Conservation (phyloP, 192 early-diverging fungal genomes). For the Thoreauomyces humboldtii region DNA sequence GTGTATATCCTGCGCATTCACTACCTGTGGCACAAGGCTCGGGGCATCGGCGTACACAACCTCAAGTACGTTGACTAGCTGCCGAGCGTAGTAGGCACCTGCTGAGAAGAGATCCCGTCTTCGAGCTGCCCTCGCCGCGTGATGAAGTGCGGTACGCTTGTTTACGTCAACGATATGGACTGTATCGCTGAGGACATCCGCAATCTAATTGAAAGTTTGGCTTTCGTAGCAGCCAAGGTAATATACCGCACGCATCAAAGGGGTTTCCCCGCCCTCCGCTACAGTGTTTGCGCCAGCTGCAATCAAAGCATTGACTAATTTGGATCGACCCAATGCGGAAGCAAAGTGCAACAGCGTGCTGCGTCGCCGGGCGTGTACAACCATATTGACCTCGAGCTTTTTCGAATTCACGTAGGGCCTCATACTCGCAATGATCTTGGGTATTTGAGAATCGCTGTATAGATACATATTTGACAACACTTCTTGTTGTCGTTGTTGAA, state of each 20-base stretch:
- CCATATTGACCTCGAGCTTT: constrained; percentile 24
- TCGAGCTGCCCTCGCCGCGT: constrained; percentile 71
- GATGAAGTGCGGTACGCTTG: constrained; percentile 89
- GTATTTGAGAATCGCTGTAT: constrained; percentile 1
- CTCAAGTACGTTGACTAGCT: constrained; percentile 6
- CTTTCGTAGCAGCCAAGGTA: constrained; percentile 77
- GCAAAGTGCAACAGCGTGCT: constrained; percentile 21
- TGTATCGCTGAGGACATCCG: constrained; percentile 70
- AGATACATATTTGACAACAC: constrained; percentile 17
- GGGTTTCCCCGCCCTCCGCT: constrained; percentile 68
- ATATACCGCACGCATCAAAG: constrained; percentile 82
- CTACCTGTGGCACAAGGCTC: constrained; percentile 6
- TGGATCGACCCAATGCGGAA: constrained; percentile 6
- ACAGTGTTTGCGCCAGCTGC: constrained; percentile 5
- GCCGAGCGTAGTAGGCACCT: constrained; percentile 13
- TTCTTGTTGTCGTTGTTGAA: constrained; percentile 13
- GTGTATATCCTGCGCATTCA: constrained; percentile 18
- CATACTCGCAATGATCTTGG: constrained; percentile 8
- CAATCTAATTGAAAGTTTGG: constrained; percentile 66
- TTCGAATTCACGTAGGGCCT: background rate
- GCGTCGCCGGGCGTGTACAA: constrained; percentile 7
- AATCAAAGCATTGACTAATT: constrained; percentile 11
- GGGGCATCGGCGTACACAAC: constrained; percentile 9
- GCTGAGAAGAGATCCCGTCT: constrained; percentile 28
- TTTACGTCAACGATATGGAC: constrained; percentile 76